Base-by-base conservation (phyloP, 805 yeast genomes). In the Candida hispaniensis region DNA sequence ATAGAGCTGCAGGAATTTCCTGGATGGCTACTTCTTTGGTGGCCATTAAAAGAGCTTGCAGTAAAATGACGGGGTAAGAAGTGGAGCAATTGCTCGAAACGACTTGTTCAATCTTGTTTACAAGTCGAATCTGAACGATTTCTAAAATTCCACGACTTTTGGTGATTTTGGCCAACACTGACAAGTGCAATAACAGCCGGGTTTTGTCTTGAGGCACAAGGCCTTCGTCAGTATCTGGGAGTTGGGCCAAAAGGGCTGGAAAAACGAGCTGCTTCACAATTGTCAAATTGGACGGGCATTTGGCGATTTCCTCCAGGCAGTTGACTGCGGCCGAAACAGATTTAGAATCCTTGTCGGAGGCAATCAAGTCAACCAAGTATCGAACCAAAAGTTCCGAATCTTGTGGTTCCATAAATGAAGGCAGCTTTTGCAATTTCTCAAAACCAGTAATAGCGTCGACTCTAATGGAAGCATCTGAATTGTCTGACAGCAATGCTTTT, bases 391-490 rank as follows among this genome's bases (percentile, higher is more conserved):
- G 56, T 17, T 72, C 67, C 16, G 71, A 52, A 45, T 83, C 94
- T 34, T 69, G 69, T 3, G 47, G 43, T 10, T 55, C 54, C 30
- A 83, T 55, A 44, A 71, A 75, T 1, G 56, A 14, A 2, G 57
- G 53, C 44, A 79, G 57, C 18, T 62, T 57, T 6, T 75, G 59
- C 26, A 82, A 48, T 33, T 71, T 70, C 1, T 73, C 64, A 33
- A 83, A 63, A 27, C 79, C 80, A 36, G 71, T 71, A 17, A 79
- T 60, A 1, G 91, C 70, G 24, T 77, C 58, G 16, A 78, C 65
- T 47, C 83, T 66, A 39, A 83, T 61, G 1, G 85, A 71, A 7
- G 74, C 75, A 47, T 81, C 94, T 18, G 71, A 58, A 0, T 80
- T 66, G 0, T 78, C 8, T 11, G 36, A 67, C 50, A 77, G 69